Conservation (phyloP, 2,329 filamentous ascomycete species). For the Neophaeococcomyces mojaviensis region DNA sequence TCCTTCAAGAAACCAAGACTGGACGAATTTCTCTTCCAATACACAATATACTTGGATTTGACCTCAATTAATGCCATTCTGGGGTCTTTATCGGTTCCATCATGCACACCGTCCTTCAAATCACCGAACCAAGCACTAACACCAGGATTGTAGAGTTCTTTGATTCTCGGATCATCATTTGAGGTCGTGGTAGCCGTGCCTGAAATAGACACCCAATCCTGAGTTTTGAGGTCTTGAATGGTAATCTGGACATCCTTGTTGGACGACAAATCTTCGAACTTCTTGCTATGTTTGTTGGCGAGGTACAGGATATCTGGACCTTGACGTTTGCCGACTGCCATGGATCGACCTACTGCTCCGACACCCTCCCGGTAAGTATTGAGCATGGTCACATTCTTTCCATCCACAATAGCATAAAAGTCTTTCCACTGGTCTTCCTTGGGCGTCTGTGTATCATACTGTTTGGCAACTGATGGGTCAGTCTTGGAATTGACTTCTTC, state of each 20-base stretch:
- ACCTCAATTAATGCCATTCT: slow-evolving; percentile 40
- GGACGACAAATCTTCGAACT: slow-evolving; percentile 40
- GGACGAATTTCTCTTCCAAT: slow-evolving; percentile 32
- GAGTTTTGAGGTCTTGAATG: slow-evolving; percentile 40
- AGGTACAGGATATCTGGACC: slow-evolving; percentile 47
- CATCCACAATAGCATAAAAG: slow-evolving; percentile 41
- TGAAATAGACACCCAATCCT: slow-evolving; percentile 42
- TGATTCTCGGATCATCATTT: slow-evolving; percentile 42
- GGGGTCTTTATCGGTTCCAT: slow-evolving; percentile 40
- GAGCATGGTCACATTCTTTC: slow-evolving; percentile 34
- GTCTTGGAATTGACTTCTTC: slow-evolving; percentile 36
- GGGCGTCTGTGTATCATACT: slow-evolving; percentile 39
- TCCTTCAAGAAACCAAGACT: slow-evolving; percentile 34
- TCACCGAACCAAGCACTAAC: slow-evolving; percentile 45
- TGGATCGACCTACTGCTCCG: slow-evolving; percentile 33
- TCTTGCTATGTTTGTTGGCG: slow-evolving; percentile 40
- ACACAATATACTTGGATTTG: slow-evolving; percentile 32
- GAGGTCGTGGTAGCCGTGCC: slow-evolving; percentile 35
- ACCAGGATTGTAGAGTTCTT: slow-evolving; percentile 36
- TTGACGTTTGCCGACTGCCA: slow-evolving; percentile 37
- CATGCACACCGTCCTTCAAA: slow-evolving; percentile 42
- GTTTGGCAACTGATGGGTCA: slow-evolving; percentile 44
- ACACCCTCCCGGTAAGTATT: slow-evolving; percentile 15
- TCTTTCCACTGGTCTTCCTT: slow-evolving; percentile 41
- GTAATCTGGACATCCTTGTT: slow-evolving; percentile 37